Base-by-base conservation (phyloP, 306 rosid genomes). In the Vachellia pachyceras region DNA sequence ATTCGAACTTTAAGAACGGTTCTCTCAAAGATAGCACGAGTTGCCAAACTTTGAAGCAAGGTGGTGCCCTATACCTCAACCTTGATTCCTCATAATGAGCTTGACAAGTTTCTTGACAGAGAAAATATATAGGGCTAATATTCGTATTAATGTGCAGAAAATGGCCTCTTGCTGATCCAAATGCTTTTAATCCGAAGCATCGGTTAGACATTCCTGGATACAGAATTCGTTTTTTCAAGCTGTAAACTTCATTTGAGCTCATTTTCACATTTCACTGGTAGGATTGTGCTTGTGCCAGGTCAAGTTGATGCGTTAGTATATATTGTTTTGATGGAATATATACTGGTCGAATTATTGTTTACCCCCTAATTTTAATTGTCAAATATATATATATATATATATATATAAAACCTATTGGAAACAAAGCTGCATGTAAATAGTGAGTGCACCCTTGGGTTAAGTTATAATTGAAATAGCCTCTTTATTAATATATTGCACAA, bases 1-100 rank as follows among this genome's bases (percentile, higher is more conserved):
- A 87, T 95, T 82, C 88, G 97, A 78, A 84, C 97, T 86, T 87
- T 93, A 86, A 92, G 99, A 85, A 88, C 97, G 0, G 97, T 77
- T 81, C 93, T 93, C 5, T 80, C 92, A 6, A 95, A 88, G 84
- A 84, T 95, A 72, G 89, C 89, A 42, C 91, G 94, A 60, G 81
- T 90, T 73, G 96, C 80, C 83, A 93, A 89, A 80, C 57, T 84
- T 67, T 91, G 77, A 78, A 58, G 20, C 6, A 66, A 79, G 89
- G 86, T 84, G 50, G 35, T 14, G 50, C 10, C 55, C 71, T 73
- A 55, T 54, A 11, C 80, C 52, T 44, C 65, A 41, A 39, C 55
- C 36, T 64, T 76, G 40, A 57, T 77, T 60, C 20, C 76, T 58
- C 72, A 5, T 29, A 45, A 36, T 73, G 58, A 49, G 58, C 58